Evolutionary conservation across 805 yeast species (phyloP).

Genomic region (Yarrowia divulgata): DNA sequence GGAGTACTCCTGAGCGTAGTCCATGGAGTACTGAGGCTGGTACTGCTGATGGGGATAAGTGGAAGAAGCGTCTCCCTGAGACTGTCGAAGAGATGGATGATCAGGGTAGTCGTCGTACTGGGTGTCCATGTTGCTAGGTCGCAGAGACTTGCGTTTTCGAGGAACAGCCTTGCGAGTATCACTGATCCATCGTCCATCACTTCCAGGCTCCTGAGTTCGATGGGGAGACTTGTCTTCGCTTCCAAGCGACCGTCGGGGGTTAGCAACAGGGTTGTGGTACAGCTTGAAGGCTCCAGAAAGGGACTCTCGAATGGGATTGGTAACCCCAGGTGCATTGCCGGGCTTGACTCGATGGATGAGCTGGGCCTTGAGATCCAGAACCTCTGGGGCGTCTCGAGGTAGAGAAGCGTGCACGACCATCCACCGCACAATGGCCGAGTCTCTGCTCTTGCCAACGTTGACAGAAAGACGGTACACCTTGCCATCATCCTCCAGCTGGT

Average conservation of each 20-base stretch:
- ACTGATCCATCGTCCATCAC: conserved; percentile 26
- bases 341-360: conserved; percentile 6
- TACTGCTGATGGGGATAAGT: conserved; percentile 33
- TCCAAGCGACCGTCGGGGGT: conserved; percentile 28
- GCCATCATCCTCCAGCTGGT: conserved; percentile 50
- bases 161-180: conserved; percentile 20
- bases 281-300: conserved; percentile 34
- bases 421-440: conserved; percentile 43
- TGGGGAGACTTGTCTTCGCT: conserved; percentile 32
- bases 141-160: background rate
- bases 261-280: conserved; percentile 36
- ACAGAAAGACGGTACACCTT: conserved; percentile 47
- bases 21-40: conserved; percentile 37
- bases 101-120: background rate
- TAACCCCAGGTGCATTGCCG: background rate
- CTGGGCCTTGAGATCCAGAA: background rate
- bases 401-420: conserved; percentile 48
- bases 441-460: conserved; percentile 44
- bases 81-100: background rate
- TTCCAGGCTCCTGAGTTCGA: conserved; percentile 25
- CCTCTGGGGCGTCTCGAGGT: conserved; percentile 39
- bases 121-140: background rate
- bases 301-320: conserved; percentile 14
- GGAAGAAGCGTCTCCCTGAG: background rate
- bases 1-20: conserved; percentile 35